Evolutionary conservation across 2,329 filamentous ascomycete genomes (phyloP), one percentile per base, ranked within the genome.

Genomic region (Aspergillus floridensis): DNA sequence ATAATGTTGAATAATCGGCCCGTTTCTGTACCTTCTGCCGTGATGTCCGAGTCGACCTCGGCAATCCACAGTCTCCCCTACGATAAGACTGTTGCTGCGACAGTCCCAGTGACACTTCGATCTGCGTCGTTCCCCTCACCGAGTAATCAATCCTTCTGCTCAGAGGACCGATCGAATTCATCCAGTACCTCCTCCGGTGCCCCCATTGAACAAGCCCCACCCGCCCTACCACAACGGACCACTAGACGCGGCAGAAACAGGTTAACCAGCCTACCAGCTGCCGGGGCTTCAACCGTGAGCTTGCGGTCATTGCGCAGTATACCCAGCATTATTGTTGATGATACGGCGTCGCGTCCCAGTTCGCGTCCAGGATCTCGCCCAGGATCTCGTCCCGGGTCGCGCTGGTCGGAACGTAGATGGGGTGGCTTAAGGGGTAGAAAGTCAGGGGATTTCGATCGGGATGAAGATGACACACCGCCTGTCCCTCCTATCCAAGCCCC

Each of bases 401-500:
- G 74, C 63, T 79, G 72, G 75, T 79, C 70, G 60, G 77, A 74
- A 67, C 76, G 74, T 60, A 79, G 69, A 74, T 79, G 70, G 77
- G 72, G 68, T 51, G 69, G 69, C n/a, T 63, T 77, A 50, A 69
- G 65, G 59, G 58, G 65, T 50, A 76, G 68, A 60, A 71, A 67
- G 54, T 75, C 73, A 12, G 60, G 57, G n/a, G 74, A 76, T 44
- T 66, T 72, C 29, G 70, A 72, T 53, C 66, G 66, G 49, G 68
- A 71, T 49, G 59, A 63, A 10, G 70, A 73, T 32, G 66, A 70
- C 24, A 67, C 70, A 4, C 72, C 74, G 19, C 73, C 73, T 31
- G 68, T 74, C 32, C 70, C 73, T 32, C 70, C 62, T n/a, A 69
- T 71, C 22, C 69, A 75, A 53, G 59, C 65, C 5, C 66, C 73